Evolutionary conservation across 306 rosid species (phyloP).

Genomic region (Styphnolobium japonicum): DNA sequence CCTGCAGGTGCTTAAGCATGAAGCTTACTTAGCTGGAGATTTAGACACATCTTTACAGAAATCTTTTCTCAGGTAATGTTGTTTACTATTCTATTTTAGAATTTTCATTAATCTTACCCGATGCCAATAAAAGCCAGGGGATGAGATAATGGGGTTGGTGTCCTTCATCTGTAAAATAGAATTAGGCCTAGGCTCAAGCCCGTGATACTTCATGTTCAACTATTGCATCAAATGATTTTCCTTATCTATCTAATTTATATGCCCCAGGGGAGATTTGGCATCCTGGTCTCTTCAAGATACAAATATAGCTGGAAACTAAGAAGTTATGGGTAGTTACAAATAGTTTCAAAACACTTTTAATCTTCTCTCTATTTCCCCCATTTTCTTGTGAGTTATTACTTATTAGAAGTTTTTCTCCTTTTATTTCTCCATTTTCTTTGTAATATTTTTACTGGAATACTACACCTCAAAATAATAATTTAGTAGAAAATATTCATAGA

Average conservation of each 20-base stretch:
- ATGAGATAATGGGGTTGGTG: constrained; percentile 14
- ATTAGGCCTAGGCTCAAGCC: constrained; percentile 12
- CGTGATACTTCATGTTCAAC: constrained; percentile 13
- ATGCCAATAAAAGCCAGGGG: constrained; percentile 25
- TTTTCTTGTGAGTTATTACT: background rate
- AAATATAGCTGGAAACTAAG: background rate
- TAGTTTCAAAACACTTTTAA: background rate
- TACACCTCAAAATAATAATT: background rate
- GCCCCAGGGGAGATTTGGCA: constrained; percentile 5
- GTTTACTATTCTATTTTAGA: background rate
- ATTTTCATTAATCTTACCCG: constrained; percentile 14
- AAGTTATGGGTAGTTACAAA: background rate
- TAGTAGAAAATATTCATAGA: background rate
- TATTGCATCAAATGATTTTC: constrained; percentile 16
- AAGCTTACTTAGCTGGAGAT: constrained; percentile 81
- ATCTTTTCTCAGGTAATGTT: constrained; percentile 77
- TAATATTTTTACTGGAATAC: background rate
- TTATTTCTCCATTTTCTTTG: constrained; percentile 14
- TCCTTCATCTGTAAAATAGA: constrained; percentile 12
- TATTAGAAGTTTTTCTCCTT: background rate
- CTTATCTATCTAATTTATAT: constrained; percentile 10
- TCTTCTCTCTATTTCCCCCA: background rate
- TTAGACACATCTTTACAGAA: constrained; percentile 60
- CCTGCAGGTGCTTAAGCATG: constrained; percentile 70
- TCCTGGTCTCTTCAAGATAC: constrained; percentile 15